Evolutionary conservation across 73 alveolate genomes (phyloP).

Genomic region (Tetrahymena elliotti): DNA sequence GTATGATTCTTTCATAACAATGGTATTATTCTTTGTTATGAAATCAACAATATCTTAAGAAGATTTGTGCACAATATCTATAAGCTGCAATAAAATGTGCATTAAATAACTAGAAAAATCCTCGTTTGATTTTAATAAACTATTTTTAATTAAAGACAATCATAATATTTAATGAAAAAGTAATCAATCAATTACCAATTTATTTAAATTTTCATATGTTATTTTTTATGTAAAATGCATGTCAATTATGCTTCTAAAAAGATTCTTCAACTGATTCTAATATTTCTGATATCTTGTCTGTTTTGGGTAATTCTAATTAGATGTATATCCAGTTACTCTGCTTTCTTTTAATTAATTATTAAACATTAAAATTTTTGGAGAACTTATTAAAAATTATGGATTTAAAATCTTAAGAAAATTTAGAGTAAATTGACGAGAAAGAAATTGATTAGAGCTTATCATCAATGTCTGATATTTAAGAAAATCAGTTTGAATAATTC

Average conservation of each 20-base stretch:
- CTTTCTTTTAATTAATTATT: too few species aligned
- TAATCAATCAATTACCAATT: too few species aligned
- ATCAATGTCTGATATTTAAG: neutral
- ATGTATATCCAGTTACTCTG: neutral
- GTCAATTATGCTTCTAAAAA: too few species aligned
- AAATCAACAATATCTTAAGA: neutral
- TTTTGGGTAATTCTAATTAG: too few species aligned
- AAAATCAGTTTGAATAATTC: neutral
- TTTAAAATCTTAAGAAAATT: neutral
- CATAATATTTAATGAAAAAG: neutral
- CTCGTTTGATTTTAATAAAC: neutral
- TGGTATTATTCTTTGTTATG: neutral
- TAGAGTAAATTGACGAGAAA: neutral
- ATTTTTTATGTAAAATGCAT: too few species aligned
- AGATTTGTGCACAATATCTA: neutral
- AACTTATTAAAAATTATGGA: neutral
- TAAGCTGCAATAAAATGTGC: neutral
- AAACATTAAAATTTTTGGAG: neutral
- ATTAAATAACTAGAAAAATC: neutral
- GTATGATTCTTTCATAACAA: constrained; percentile 1
- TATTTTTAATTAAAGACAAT: neutral
- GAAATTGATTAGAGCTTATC: neutral
- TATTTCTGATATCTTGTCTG: neutral
- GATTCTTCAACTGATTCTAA: neutral
- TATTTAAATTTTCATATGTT: too few species aligned